Percentiles rank a stretch among this genome's conserved stretches.
Evolutionary conservation across 2,329 filamentous ascomycete species (phyloP).

Genomic region (Gremmenia infestans): DNA sequence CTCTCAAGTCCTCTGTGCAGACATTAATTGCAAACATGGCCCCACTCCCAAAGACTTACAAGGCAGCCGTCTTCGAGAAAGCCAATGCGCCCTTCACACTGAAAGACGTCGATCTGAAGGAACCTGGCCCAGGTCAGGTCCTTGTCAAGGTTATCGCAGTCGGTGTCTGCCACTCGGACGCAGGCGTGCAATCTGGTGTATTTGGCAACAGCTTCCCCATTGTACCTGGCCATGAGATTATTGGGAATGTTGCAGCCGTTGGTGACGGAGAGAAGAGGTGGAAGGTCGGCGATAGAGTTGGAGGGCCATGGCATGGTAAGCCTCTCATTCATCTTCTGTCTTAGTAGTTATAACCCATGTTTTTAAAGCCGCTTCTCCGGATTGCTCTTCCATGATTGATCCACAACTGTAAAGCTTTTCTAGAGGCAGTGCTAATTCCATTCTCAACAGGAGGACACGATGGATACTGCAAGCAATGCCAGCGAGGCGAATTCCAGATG

Average conservation of each 20-base stretch:
- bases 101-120: slow-evolving; percentile 53
- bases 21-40: slow-evolving; percentile 16
- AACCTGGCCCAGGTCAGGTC: slow-evolving; percentile 53
- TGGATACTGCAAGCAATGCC: slow-evolving; percentile 56
- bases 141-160: slow-evolving; percentile 68
- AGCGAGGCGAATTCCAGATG: slow-evolving; percentile 60
- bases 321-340: background rate
- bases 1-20: background rate
- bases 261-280: slow-evolving; percentile 53
- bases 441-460: slow-evolving; percentile 37
- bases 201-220: slow-evolving; percentile 55
- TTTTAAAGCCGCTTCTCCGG: background rate
- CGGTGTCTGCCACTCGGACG: slow-evolving; percentile 66
- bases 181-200: slow-evolving; percentile 38
- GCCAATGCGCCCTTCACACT: slow-evolving; percentile 49
- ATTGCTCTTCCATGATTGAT: background rate
- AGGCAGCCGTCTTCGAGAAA: slow-evolving; percentile 56
- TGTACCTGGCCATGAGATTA: slow-evolving; percentile 65
- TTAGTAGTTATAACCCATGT: background rate
- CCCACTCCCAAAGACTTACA: slow-evolving; percentile 59
- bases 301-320: slow-evolving; percentile 64
- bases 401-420: no score
- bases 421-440: no score
- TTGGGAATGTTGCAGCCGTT: slow-evolving; percentile 61
- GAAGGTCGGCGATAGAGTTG: slow-evolving; percentile 61